A percentile compares a stretch with the other conserved stretches of the same genome.
Conservation (phyloP, 140 eudicot species). For the Cichorium intybus region DNA sequence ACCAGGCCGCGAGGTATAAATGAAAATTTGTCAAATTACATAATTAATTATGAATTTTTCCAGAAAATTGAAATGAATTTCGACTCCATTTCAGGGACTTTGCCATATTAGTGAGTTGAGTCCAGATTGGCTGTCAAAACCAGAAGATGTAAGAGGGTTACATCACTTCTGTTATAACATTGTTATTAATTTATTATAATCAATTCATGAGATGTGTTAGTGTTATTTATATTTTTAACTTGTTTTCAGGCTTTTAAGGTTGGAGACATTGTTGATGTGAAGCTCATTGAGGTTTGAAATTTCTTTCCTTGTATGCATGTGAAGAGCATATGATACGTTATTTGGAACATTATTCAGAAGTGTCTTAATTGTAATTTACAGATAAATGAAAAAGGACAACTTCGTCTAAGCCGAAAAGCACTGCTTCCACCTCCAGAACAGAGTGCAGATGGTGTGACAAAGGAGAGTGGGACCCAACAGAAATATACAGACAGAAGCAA, state of each 20-base stretch:
- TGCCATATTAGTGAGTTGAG: conserved; percentile 97
- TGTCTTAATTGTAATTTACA: conserved; percentile 28
- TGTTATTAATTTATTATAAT: conserved; percentile 2
- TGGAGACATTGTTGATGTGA: conserved; percentile 92
- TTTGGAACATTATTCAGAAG: not conserved
- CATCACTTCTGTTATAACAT: not conserved
- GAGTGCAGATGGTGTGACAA: conserved; percentile 24
- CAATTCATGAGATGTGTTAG: conserved; percentile 6
- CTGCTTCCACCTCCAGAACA: conserved; percentile 70
- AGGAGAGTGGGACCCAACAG: conserved; percentile 43
- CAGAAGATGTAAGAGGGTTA: conserved; percentile 88
- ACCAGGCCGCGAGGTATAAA: conserved; percentile 90
- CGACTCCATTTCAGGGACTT: conserved; percentile 64
- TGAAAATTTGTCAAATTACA: not conserved
- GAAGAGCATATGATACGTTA: not conserved
- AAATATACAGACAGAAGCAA: conserved; percentile 44
- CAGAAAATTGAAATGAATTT: not conserved
- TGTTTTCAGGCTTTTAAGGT: conserved; percentile 75
- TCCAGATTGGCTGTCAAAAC: conserved; percentile 73
- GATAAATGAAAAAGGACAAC: conserved; percentile 98
- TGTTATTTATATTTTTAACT: not conserved
- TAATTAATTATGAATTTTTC: not conserved
- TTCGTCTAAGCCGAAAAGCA: conserved; percentile 91
- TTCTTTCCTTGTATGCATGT: conserved; percentile 2
- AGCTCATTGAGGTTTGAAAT: conserved; percentile 78